phyloP scores from a whole-genome alignment of 352 stramenopile genomes.

The Pythium aphanidermatum region DNA sequence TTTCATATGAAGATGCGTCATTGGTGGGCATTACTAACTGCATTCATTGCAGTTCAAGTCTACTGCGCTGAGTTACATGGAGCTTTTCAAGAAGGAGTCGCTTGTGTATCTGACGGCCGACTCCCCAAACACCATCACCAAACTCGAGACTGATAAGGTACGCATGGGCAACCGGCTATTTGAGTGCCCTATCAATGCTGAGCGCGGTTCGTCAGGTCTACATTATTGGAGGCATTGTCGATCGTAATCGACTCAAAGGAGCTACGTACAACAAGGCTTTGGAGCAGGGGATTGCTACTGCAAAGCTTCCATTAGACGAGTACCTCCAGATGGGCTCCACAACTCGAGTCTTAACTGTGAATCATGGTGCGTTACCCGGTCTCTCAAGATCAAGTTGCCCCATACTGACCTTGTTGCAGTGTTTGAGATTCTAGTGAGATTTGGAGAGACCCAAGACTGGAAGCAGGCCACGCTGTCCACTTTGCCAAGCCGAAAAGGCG shows the following conservation, averaged over 20 bases:
- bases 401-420: too few species aligned
- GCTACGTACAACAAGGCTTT: slow-evolving; percentile 90
- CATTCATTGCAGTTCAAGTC: slow-evolving; percentile 47
- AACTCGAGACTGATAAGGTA: slow-evolving; percentile 82
- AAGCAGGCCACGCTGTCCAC: slow-evolving; percentile 59
- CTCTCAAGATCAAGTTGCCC: too few species aligned
- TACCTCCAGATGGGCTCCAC: slow-evolving; percentile 62
- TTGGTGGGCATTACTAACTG: too few species aligned
- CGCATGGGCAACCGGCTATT: too few species aligned
- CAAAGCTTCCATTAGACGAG: slow-evolving; percentile 89
- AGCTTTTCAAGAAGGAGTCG: slow-evolving; percentile 73
- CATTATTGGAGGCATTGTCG: slow-evolving; percentile 97
- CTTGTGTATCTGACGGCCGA: slow-evolving; percentile 95
- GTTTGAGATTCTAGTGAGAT: slow-evolving; percentile 76
- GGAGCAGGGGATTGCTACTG: slow-evolving; percentile 86
- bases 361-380: slow-evolving; percentile 81
- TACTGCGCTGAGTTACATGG: slow-evolving; percentile 53
- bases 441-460: slow-evolving; percentile 66
- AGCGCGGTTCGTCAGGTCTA: too few species aligned
- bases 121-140: slow-evolving; percentile 87
- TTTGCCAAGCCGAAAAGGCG: slow-evolving; percentile 63
- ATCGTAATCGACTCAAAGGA: slow-evolving; percentile 95
- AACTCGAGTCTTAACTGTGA: slow-evolving; percentile 84
- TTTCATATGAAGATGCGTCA: too few species aligned
- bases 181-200: too few species aligned